Base-by-base conservation (phyloP, 2,329 filamentous ascomycete genomes). In the Aspergillus luchuensis region DNA sequence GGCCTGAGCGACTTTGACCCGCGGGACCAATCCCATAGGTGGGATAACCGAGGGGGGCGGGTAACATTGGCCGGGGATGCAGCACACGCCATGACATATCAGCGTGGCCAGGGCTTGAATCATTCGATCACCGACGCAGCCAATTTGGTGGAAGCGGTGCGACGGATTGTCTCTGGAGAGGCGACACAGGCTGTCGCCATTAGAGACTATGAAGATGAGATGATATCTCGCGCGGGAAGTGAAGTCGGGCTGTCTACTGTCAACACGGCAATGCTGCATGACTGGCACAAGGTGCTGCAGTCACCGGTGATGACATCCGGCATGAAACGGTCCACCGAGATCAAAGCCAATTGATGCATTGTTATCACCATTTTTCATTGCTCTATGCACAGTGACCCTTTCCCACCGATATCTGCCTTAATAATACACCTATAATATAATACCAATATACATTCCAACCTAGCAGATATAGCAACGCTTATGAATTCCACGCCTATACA, bases 61-160 rank as follows among this genome's bases (percentile, higher is more conserved):
- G 75, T 81, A 10, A 72, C 78, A 0, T 77, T 89, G 2, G 72
- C 84, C 0, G 86, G 86, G 11, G 86, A 89, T 64, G 85, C 86
- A 0, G 86, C 86, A 0, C 86, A 88, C 64, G 84, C 85, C 0
- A 82, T 82, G 49, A 83, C 84, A 1, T 85, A 85, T 0, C 83
- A 86, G 52, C 83, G 86, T 58, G 85, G 85, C 0, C 80, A 85
- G 0, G 85, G 85, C 2, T 82, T 83, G 0, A 83, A 82, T 2
- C 79, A 86, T 64, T 82, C 82, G 6, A 81, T 87, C 51, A 65
- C 66, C 8, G 72, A 74, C 50, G 68, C 68, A n/a, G 61, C 62
- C 13, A 54, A 57, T 5, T 23, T 72, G 6, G 59, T 63, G 0
- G 59, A 65, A 33, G 61, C 62, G 0, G 60, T 71, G 15, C 15